A percentile compares a stretch with the other conserved stretches of the same genome.
These are phyloP conservation scores for Rhamnella rubrinervis DNA, from an alignment of 331 rosid species.

Conservation along the genomic window DNA sequence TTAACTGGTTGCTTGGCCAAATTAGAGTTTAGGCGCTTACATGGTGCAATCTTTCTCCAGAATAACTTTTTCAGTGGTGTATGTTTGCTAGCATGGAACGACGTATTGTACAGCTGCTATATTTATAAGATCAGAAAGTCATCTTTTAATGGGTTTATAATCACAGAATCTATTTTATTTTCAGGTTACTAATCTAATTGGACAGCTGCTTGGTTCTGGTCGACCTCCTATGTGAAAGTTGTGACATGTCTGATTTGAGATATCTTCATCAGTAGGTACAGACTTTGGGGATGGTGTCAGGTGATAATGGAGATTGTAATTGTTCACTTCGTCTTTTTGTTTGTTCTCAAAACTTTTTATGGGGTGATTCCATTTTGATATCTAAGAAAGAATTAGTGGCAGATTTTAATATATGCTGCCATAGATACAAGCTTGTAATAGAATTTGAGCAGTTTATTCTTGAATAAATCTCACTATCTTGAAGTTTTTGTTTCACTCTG, in stretches of 20 bases:
- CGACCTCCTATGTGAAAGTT: slow-evolving; percentile 63
- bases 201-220: slow-evolving; percentile 94
- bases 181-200: slow-evolving; percentile 94
- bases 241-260: slow-evolving; percentile 1
- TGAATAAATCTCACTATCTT: slow-evolving; percentile 8
- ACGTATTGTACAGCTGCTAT: neutral
- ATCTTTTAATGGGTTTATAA: neutral
- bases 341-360: slow-evolving; percentile 16
- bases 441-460: slow-evolving; percentile 23
- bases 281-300: slow-evolving; percentile 17
- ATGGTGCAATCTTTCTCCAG: neutral
- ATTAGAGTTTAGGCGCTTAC: neutral
- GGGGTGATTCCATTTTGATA: slow-evolving; percentile 28
- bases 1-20: neutral
- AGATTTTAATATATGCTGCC: slow-evolving; percentile 32
- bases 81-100: neutral
- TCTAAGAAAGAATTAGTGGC: slow-evolving; percentile 16
- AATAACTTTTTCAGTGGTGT: neutral
- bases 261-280: slow-evolving; percentile 9
- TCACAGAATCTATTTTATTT: slow-evolving; percentile 7
- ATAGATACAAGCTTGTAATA: slow-evolving; percentile 23
- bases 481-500: neutral
- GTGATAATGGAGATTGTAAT: slow-evolving; percentile 16
- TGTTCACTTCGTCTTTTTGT: slow-evolving; percentile 15
- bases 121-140: no score